Conservation (phyloP, 352 stramenopile species). For the Phytophthora foliorum region DNA sequence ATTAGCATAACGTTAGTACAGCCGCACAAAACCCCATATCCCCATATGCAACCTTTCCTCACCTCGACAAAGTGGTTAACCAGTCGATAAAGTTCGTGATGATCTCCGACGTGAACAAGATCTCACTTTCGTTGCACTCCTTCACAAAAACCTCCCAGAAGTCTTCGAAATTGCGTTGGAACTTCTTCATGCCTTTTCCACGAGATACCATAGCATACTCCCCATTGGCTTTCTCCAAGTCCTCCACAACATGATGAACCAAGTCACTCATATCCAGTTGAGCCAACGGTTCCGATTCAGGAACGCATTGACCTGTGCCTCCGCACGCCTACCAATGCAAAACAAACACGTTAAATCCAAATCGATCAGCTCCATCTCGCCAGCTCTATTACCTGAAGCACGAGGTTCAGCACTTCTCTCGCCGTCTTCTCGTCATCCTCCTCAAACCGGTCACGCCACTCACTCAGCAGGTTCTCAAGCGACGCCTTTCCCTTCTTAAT, state of each 20-base stretch:
- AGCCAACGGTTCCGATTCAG: conserved; percentile 60
- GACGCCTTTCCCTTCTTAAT: conserved; percentile 65
- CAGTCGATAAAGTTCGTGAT: conserved; percentile 80
- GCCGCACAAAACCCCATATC: neutral
- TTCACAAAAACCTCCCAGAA: conserved; percentile 86
- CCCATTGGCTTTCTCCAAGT: conserved; percentile 68
- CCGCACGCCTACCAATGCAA: conserved; percentile 56
- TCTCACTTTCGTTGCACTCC: conserved; percentile 85
- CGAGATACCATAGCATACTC: conserved; percentile 78
- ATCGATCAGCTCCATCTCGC: conserved; percentile 20
- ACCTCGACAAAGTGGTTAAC: conserved; percentile 86
- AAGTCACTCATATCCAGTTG: conserved; percentile 81
- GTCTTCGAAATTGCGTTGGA: conserved; percentile 69
- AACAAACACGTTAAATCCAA: conserved; percentile 9
- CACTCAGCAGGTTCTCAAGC: conserved; percentile 57
- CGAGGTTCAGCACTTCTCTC: conserved; percentile 83
- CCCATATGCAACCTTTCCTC: neutral
- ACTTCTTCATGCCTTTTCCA: conserved; percentile 67
- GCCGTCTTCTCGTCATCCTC: conserved; percentile 57
- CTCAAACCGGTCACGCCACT: conserved; percentile 84
- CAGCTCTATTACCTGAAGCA: conserved; percentile 59
- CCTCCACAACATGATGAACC: conserved; percentile 69
- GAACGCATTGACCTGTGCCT: conserved; percentile 58
- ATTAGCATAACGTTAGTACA: conserved; percentile 21
- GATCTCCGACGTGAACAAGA: conserved; percentile 79